Evolutionary conservation across 163 green algal species (phyloP).

Genomic region (Volvox carteri): DNA sequence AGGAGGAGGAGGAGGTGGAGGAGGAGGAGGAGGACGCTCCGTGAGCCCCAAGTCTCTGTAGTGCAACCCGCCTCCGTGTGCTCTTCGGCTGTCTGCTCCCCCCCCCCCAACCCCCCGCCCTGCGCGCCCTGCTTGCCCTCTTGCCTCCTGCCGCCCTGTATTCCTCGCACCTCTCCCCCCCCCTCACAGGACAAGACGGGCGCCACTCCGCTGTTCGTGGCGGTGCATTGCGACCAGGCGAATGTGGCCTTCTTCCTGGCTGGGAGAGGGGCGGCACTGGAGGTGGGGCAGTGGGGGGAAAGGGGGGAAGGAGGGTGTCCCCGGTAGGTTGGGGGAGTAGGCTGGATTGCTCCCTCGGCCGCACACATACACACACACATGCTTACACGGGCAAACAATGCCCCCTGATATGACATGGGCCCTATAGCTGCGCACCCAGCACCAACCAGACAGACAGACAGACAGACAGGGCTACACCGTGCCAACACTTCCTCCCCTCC

Average conservation of each 20-base stretch:
- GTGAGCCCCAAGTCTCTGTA: neutral
- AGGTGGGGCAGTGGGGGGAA: slow-evolving; percentile 7
- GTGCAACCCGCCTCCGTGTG: neutral
- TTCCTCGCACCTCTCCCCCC: neutral
- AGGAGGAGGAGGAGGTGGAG: neutral
- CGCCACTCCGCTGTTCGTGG: slow-evolving; percentile 66
- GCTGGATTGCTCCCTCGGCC: neutral
- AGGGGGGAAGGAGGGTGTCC: neutral
- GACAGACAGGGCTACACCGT: too few species aligned
- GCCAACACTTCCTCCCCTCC: neutral
- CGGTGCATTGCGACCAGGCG: slow-evolving; percentile 58
- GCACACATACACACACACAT: neutral
- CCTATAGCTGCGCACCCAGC: too few species aligned
- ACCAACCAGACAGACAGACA: too few species aligned
- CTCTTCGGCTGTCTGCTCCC: neutral
- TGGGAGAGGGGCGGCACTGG: neutral
- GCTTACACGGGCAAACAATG: neutral
- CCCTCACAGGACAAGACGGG: slow-evolving; percentile 55
- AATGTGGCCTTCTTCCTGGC: slow-evolving; percentile 65
- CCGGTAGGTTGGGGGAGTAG: neutral
- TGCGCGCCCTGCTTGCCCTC: neutral
- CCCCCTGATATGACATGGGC: neutral
- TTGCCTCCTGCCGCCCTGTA: neutral
- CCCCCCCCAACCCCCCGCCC: neutral
- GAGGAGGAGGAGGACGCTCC: neutral